A percentile compares a stretch with the other conserved stretches of the same genome.
phyloP scores from a whole-genome alignment of 75 land plant genomes.

The Adiantum capillusveneris region DNA sequence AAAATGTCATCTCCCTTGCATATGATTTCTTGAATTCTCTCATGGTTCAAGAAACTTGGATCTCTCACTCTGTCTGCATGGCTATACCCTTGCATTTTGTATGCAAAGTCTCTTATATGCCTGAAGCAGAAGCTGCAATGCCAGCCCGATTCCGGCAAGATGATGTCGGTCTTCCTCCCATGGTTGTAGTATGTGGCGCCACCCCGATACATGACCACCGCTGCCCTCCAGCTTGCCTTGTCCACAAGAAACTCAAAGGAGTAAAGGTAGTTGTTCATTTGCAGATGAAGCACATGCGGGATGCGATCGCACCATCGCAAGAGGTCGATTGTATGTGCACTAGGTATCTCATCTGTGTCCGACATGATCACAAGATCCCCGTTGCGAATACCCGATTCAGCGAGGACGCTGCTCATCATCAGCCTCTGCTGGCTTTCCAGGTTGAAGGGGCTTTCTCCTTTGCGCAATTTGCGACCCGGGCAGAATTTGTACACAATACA shows the following conservation, averaged over 20 bases:
- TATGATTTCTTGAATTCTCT: constrained; percentile 62
- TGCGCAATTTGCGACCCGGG: constrained; percentile 36
- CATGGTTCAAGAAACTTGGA: constrained; percentile 42
- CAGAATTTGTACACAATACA: constrained; percentile 50
- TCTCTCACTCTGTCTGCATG: constrained; percentile 69
- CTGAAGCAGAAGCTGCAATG: constrained; percentile 97
- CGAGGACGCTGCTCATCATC: constrained; percentile 50
- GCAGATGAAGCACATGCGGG: constrained; percentile 60
- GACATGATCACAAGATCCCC: constrained; percentile 85
- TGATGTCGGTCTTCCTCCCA: constrained; percentile 42
- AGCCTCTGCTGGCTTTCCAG: constrained; percentile 65
- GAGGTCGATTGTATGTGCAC: constrained; percentile 56
- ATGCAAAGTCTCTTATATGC: constrained; percentile 51
- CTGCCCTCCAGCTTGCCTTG: constrained; percentile 71
- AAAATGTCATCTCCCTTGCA: constrained; percentile 72
- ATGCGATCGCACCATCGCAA: constrained; percentile 68
- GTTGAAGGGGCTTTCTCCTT: constrained; percentile 62
- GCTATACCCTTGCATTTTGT: constrained; percentile 88
- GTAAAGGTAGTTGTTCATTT: constrained; percentile 56
- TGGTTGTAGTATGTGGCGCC: constrained; percentile 51
- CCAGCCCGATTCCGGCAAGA: constrained; percentile 90
- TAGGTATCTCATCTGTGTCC: constrained; percentile 66
- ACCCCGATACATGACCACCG: constrained; percentile 40
- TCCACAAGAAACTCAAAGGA: constrained; percentile 78
- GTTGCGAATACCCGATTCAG: constrained; percentile 51